Base-by-base conservation (phyloP, 371 early-diverging fungal species). In the Circinella minor region DNA sequence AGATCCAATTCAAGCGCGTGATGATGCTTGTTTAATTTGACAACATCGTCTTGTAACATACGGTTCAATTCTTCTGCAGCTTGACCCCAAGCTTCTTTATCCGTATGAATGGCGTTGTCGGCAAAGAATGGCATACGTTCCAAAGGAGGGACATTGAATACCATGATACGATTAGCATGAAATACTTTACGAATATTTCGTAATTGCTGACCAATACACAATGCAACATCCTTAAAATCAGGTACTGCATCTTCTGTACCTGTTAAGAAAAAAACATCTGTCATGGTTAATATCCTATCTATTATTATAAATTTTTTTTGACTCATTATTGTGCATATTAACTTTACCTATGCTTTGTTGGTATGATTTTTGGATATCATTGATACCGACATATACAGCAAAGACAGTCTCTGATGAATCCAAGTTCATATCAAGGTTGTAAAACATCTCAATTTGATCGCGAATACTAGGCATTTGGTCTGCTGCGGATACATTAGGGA, bases 381-480 rank as follows among this genome's bases (percentile, higher is more conserved):
- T 80, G 55, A 76, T 61, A 10, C 85, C 85, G 43, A 82, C 71
- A 81, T 81, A 85, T 36, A 85, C 66, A 18, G 80, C 85, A 75
- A 76, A 85, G 18, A 82, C 78, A 14, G 85, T 85, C 57, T 85
- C 81, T 18, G 70, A 70, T 4, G 81, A 66, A 15, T 78, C 71
- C 55, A 79, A 55, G 47, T 76, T 61, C 36, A 85, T 54, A 1
- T 67, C 61, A 7, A 77, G 75, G 17, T 69, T 57, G 59, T 85
- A 81, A 57, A 76, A 85, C 5, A 70, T 70, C 62, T 81, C 82
- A 7, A 85, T 54, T 69, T 85, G 85, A 64, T 85, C 85, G 59
- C 69, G 74, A 8, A 84, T 63, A 57, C 82, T 82, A 4, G 85
- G 80, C 36, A 69, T 69, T 36, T 64, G 68, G 18, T 79, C 71